Evolutionary conservation across 2,329 filamentous ascomycete genomes (phyloP).

Genomic region (Aureobasidium sp.): DNA sequence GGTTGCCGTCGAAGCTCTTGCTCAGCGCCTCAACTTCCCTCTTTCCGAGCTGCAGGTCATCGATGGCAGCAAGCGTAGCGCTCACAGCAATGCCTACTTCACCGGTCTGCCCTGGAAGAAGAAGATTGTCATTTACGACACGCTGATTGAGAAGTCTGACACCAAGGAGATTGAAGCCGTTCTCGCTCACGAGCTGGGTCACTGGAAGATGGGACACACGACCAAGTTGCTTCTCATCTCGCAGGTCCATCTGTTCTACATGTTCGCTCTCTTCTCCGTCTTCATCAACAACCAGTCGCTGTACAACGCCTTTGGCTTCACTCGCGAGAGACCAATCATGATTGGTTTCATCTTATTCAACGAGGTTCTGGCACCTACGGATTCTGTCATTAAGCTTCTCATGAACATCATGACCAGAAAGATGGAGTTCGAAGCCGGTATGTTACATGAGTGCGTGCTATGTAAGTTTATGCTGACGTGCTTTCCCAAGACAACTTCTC

Average conservation of each 20-base stretch:
- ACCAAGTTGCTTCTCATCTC: slow-evolving; percentile 77
- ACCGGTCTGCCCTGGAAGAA: slow-evolving; percentile 99
- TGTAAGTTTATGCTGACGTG: slow-evolving; percentile 6
- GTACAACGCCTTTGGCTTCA: slow-evolving; percentile 87
- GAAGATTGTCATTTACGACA: slow-evolving; percentile 99
- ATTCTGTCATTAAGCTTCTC: slow-evolving; percentile 85
- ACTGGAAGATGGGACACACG: slow-evolving; percentile 95
- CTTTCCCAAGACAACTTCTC: slow-evolving; percentile 65
- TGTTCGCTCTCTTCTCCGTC: slow-evolving; percentile 92
- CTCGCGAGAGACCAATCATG: slow-evolving; percentile 77
- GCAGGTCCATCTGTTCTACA: slow-evolving; percentile 88
- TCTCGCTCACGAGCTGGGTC: slow-evolving; percentile 88
- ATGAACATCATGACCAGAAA: slow-evolving; percentile 94
- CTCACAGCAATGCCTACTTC: slow-evolving; percentile 91
- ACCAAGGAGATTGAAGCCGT: slow-evolving; percentile 91
- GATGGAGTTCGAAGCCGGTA: slow-evolving; percentile 91
- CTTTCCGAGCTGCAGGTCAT: slow-evolving; percentile 92
- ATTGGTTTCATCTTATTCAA: slow-evolving; percentile 98
- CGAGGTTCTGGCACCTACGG: slow-evolving; percentile 89
- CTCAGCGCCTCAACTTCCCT: slow-evolving; percentile 79
- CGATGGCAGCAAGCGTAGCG: slow-evolving; percentile 79
- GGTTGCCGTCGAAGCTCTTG: slow-evolving; percentile 76
- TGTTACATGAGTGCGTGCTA: slow-evolving; percentile 19
- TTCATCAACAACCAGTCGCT: slow-evolving; percentile 94
- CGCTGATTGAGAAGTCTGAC: slow-evolving; percentile 89